Evolutionary conservation across 2,329 filamentous ascomycete genomes (phyloP), one percentile per base, ranked within the genome.

Genomic region (Graphilbum ipis-grandicollis): DNA sequence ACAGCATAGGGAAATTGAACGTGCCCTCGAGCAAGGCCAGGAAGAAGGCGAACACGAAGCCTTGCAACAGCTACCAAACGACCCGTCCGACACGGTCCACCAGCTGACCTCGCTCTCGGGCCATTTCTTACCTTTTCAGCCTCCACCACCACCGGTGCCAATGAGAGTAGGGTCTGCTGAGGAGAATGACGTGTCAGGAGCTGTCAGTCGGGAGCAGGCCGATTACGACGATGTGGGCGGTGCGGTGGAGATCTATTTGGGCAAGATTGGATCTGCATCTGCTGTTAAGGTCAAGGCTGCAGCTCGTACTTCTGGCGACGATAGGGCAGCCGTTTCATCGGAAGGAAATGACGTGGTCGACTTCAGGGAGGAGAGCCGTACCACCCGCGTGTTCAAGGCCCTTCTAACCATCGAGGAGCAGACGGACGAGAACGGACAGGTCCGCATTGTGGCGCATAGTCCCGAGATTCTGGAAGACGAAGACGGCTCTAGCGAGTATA

Each of bases 101-200:
- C 75, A 79, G 48, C 65, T 79, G 38, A 72, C 81, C 53, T 60
- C 76, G 49, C 71, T 80, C 57, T 68, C 74, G 15, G 75, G 71
- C 47, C 69, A 73, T 42, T 81, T 88, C 49, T 60, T 76, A 33
- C 86, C 86, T 7, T 96, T 93, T 62, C 70, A 75, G 38, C 79
- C 83, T 18, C 90, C 88, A n/a, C 82, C 86, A 17, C 61, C 77
- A 31, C 90, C 88, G 1, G 60, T 73, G 42, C 71, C 81, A 1
- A 60, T 9, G 30, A 15, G 26, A 21, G 32, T 22, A n/a, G 33
- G 53, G 13, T 40, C 36, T 9, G 47, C 47, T 19, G 44, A 50
- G 14, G 41, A 38, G 14, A 46, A 43, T 32, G 46, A 51, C 35
- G 50, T 54, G 34, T 48, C 52, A 33, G 52, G 56, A 35, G 51